Base-by-base conservation (phyloP, 306 rosid species). In the Vigna trinervia region DNA sequence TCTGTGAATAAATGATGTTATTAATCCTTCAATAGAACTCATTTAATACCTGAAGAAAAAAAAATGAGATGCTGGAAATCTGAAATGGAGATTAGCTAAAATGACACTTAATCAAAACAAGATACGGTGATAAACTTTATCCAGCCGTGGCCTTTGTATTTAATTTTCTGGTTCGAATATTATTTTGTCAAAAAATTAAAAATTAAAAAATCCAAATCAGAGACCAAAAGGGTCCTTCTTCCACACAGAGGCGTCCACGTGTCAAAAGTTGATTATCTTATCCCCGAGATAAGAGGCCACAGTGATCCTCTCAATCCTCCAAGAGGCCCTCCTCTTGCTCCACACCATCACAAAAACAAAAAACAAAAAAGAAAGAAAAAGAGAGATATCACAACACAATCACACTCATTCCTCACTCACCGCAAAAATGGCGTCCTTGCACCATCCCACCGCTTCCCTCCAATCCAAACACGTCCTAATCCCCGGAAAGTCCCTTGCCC, bases 381-480 rank as follows among this genome's bases (percentile, higher is more conserved):
- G 23, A 20, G 1, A 66, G 12, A n/a, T 13, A 46, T 39, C 45
- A 39, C 11, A 76, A 13, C 20, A 0, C 76, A 52, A 60, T 36
- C 64, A 6, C 0, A 8, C 51, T 8, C 62, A 1, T 10, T 12
- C 39, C 67, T 8, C 45, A 11, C 48, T 45, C 50, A 45, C 15
- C 15, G 50, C 14, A 63, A 23, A 76, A 75, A 95, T 95, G 99
- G 97, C 97, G 52, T 66, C 93, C 9, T 85, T 92, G 48, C 97
- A 89, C 23, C 91, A 87, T 64, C 78, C 85, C 76, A 75, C 86
- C 70, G 81, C 91, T 69, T 83, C 90, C 30, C 85, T 95, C 53
- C 96, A 85, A 73, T 80, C 96, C 77, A 85, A 90, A 48, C 85
- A 77, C 81, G 22, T 75, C 7, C 79, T 41, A 79, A 73, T 77